Evolutionary conservation across 139 green algal species (phyloP).

Genomic region (Chlorella sorokiniana): DNA sequence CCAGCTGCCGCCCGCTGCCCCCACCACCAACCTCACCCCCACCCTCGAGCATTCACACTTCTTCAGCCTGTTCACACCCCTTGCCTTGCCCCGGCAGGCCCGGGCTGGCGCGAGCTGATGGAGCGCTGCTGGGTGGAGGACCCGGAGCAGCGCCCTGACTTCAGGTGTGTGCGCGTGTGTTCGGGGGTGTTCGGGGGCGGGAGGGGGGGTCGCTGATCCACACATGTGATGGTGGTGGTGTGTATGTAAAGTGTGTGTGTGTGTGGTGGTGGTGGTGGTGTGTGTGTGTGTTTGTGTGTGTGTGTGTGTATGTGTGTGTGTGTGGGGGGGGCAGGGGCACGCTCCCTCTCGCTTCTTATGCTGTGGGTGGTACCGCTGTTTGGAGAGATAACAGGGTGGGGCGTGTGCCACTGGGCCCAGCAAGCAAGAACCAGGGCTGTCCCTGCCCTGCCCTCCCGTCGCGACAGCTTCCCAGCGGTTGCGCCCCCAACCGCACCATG

Average conservation of each 20-base stretch:
- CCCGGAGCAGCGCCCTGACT: conserved; percentile 30
- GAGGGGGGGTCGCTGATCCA: no score
- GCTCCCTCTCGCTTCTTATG: neutral
- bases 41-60: neutral
- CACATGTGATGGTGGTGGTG: no score
- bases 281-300: neutral
- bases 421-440: no score
- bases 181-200: no score
- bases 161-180: neutral
- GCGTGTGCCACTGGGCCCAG: no score
- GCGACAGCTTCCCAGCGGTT: no score
- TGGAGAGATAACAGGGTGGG: no score
- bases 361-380: neutral
- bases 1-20: neutral
- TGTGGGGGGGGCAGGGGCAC: neutral
- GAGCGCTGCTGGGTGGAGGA: conserved; percentile 42
- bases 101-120: conserved; percentile 36
- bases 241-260: no score
- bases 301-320: neutral
- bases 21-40: neutral
- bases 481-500: no score
- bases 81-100: neutral
- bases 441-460: no score
- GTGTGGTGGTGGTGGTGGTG: no score
- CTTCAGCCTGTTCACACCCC: neutral